Percentiles rank a stretch among this genome's conserved stretches.
phyloP scores from a whole-genome alignment of 2,329 filamentous ascomycete species.

The Fusarium sp. region DNA sequence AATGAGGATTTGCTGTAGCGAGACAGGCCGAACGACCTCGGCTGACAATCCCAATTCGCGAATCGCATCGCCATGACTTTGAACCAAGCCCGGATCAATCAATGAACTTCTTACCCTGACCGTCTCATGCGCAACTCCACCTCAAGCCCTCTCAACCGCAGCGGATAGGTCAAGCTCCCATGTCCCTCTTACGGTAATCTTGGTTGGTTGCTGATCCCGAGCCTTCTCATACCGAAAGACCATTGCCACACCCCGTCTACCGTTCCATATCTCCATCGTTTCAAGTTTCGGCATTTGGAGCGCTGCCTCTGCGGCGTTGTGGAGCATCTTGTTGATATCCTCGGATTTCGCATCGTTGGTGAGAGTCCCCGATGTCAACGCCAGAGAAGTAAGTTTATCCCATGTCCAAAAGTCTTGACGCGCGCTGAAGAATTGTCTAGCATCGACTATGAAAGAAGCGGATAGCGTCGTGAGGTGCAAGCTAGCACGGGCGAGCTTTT shows the following conservation, averaged over 20 bases:
- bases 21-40: conserved; percentile 35
- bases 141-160: conserved; percentile 41
- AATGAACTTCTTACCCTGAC: conserved; percentile 29
- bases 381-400: conserved; percentile 47
- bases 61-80: conserved; percentile 43
- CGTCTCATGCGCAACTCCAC: conserved; percentile 33
- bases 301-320: conserved; percentile 41
- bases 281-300: conserved; percentile 47
- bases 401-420: conserved; percentile 43
- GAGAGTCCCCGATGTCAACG: conserved; percentile 48
- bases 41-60: conserved; percentile 35
- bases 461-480: conserved; percentile 46
- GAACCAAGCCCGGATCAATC: conserved; percentile 28
- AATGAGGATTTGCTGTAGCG: conserved; percentile 38
- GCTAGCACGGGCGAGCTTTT: conserved; percentile 46
- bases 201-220: conserved; percentile 29
- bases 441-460: conserved; percentile 49
- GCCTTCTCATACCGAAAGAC: conserved; percentile 41
- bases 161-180: conserved; percentile 30
- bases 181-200: conserved; percentile 43
- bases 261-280: conserved; percentile 51
- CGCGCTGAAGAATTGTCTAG: conserved; percentile 47
- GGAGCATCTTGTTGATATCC: conserved; percentile 45
- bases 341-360: conserved; percentile 24
- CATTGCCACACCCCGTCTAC: conserved; percentile 40